Conservation (phyloP, 352 stramenopile genomes). For the Globisporangium parvum region DNA sequence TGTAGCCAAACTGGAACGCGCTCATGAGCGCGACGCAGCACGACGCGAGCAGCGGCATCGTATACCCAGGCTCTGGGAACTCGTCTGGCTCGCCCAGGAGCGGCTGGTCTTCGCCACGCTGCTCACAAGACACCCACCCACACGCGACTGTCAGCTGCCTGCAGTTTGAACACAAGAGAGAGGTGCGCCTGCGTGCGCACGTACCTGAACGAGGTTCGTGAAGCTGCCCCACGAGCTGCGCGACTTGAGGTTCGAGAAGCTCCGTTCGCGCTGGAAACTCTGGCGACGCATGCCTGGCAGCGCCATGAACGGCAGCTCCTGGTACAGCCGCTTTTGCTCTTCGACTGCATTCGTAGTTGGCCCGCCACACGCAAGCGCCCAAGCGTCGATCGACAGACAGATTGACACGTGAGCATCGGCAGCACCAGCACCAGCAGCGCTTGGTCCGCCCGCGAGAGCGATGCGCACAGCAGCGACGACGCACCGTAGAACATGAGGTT, state of each 20-base stretch:
- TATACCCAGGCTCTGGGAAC: slow-evolving; percentile 63
- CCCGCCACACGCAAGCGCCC: neutral
- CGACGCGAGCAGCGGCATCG: slow-evolving; percentile 53
- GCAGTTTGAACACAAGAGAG: neutral
- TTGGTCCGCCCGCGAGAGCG: neutral
- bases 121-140: neutral
- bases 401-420: neutral
- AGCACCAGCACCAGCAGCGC: no score
- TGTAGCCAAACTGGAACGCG: slow-evolving; percentile 71
- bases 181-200: neutral
- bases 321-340: slow-evolving; percentile 67
- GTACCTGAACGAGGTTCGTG: slow-evolving; percentile 37
- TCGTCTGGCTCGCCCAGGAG: slow-evolving; percentile 46
- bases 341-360: slow-evolving; percentile 28
- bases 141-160: no score
- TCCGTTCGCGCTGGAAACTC: slow-evolving; percentile 67
- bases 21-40: slow-evolving; percentile 66
- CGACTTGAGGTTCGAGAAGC: slow-evolving; percentile 61
- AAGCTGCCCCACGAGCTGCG: slow-evolving; percentile 53
- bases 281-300: slow-evolving; percentile 64
- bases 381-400: neutral
- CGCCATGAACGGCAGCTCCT: slow-evolving; percentile 68
- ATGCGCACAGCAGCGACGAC: no score
- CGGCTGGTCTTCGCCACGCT: slow-evolving; percentile 72
- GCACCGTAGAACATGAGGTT: slow-evolving; percentile 76